These are phyloP conservation scores for Metrosideros polymorpha DNA, from an alignment of 441 rosid species.

Conservation along the genomic window DNA sequence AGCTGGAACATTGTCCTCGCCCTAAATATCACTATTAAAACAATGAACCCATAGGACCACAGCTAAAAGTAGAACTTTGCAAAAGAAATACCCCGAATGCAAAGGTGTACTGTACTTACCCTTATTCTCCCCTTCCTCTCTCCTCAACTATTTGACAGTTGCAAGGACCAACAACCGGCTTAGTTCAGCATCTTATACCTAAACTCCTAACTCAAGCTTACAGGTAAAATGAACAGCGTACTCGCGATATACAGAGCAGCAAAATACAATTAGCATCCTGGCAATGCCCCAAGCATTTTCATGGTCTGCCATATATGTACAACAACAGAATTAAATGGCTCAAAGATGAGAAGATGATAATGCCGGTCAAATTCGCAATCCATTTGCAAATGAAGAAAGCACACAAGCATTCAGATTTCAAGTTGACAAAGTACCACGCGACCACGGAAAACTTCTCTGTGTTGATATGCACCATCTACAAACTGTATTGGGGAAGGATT, in stretches of 20 bases:
- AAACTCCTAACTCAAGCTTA: not conserved
- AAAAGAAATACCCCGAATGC: not conserved
- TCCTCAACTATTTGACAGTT: not conserved
- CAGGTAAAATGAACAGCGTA: not conserved
- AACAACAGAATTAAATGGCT: not conserved
- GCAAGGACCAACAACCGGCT: not conserved
- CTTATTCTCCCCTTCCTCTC: not conserved
- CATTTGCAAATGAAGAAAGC: not conserved
- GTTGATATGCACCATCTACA: not conserved
- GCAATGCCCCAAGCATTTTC: not conserved
- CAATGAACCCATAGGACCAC: not conserved
- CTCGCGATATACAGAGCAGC: not conserved
- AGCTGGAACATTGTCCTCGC: not conserved
- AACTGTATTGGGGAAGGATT: not conserved
- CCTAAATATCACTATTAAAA: not conserved
- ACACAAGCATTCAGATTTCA: not conserved
- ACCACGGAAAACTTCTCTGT: not conserved
- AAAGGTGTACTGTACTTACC: not conserved
- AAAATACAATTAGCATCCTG: not conserved
- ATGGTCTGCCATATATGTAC: not conserved
- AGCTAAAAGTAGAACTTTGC: not conserved
- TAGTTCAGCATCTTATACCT: not conserved
- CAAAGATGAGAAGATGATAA: not conserved
- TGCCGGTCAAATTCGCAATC: not conserved
- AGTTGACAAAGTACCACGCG: not conserved